A percentile compares a stretch with the other conserved stretches of the same genome.
Evolutionary conservation across 1,284 basidiomycete genomes (phyloP).

Genomic region (Mycocalia duriaeana): DNA sequence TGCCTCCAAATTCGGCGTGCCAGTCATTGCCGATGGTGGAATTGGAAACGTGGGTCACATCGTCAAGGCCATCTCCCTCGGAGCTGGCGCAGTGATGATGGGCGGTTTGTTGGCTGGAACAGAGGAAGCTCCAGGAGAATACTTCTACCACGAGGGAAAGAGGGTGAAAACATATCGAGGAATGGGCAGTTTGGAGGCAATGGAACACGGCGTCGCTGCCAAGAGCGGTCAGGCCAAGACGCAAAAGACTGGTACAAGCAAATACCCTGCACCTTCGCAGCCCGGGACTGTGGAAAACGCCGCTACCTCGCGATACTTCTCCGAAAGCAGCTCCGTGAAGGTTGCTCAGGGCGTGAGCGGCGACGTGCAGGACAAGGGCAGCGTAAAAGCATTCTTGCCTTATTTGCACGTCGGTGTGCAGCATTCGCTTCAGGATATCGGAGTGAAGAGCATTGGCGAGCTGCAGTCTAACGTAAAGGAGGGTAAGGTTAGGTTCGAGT

Average conservation of each 20-base stretch:
- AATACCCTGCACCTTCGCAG: slow-evolving; percentile 44
- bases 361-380: slow-evolving; percentile 97
- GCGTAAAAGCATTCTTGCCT: slow-evolving; percentile 85
- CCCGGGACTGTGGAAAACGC: slow-evolving; percentile 79
- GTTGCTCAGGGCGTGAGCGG: slow-evolving; percentile 97
- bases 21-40: slow-evolving; percentile 97
- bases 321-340: slow-evolving; percentile 91
- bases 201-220: slow-evolving; percentile 77
- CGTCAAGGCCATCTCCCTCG: slow-evolving; percentile 92
- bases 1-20: slow-evolving; percentile 89
- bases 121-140: slow-evolving; percentile 96
- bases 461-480: slow-evolving; percentile 54
- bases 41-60: slow-evolving; percentile 96
- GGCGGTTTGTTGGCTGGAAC: slow-evolving; percentile 94
- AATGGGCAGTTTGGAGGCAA: slow-evolving; percentile 96
- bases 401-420: slow-evolving; percentile 92
- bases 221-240: slow-evolving; percentile 20
- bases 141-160: slow-evolving; percentile 98
- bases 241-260: slow-evolving; percentile 33
- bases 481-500: slow-evolving; percentile 84
- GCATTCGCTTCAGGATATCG: slow-evolving; percentile 95
- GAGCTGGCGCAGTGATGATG: slow-evolving; percentile 98
- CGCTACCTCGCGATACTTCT: slow-evolving; percentile 96
- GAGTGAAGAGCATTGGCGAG: slow-evolving; percentile 63
- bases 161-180: slow-evolving; percentile 98